phyloP scores from a whole-genome alignment of 176 grass and related monocot species.

The Ensete ventricosum region DNA sequence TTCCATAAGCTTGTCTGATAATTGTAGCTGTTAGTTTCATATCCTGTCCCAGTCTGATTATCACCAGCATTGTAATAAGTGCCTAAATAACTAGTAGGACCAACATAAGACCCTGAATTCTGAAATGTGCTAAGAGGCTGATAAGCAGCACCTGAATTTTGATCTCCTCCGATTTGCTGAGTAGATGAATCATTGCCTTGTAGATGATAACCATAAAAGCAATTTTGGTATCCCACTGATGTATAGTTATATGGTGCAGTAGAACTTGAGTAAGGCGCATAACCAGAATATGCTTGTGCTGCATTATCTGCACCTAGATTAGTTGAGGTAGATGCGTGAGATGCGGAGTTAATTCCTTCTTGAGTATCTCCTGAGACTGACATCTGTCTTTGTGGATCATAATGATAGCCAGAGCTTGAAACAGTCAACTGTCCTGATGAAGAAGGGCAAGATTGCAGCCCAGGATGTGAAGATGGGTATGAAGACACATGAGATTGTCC shows the following conservation, averaged over 20 bases:
- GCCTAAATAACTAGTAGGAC: slow-evolving; percentile 66
- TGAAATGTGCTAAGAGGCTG: slow-evolving; percentile 99
- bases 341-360: slow-evolving; percentile 27
- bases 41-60: slow-evolving; percentile 73
- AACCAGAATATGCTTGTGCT: slow-evolving; percentile 31
- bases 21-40: slow-evolving; percentile 63
- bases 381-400: slow-evolving; percentile 62
- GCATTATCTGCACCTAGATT: slow-evolving; percentile 24
- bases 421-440: slow-evolving; percentile 28
- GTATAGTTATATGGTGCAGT: slow-evolving; percentile 47
- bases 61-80: slow-evolving; percentile 99
- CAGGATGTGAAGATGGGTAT: slow-evolving; percentile 40
- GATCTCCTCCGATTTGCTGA: slow-evolving; percentile 70
- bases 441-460: slow-evolving; percentile 47
- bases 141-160: slow-evolving; percentile 98
- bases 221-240: slow-evolving; percentile 45
- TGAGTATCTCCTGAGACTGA: slow-evolving; percentile 44
- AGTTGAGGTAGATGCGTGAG: slow-evolving; percentile 30
- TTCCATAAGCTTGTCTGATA: slow-evolving; percentile 51
- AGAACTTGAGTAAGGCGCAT: slow-evolving; percentile 49
- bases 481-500: slow-evolving; percentile 47
- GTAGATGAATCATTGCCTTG: slow-evolving; percentile 42
- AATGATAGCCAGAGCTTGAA: slow-evolving; percentile 38
- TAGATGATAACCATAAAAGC: slow-evolving; percentile 61
- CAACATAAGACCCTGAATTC: slow-evolving; percentile 93